A percentile compares a stretch with the other conserved stretches of the same genome.
These are phyloP conservation scores for Paraphoma sp. DNA, from an alignment of 2,329 filamentous ascomycete species.

Conservation along the genomic window DNA sequence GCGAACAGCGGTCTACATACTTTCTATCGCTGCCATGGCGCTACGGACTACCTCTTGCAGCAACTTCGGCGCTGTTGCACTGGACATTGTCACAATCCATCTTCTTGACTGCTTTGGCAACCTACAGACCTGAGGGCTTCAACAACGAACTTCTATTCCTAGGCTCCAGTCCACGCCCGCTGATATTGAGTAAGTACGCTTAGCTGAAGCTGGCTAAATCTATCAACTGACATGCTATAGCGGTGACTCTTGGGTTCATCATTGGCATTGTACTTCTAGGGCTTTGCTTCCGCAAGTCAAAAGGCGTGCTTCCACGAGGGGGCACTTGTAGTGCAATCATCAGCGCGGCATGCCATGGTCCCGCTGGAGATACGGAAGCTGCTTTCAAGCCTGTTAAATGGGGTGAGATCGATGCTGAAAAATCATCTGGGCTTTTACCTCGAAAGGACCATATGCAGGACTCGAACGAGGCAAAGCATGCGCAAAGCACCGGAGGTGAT, in stretches of 20 bases:
- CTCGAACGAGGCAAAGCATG: neutral
- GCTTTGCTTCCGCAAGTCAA: slow-evolving; percentile 3
- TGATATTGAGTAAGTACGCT: neutral
- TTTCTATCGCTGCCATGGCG: slow-evolving; percentile 7
- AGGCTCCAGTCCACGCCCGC: neutral
- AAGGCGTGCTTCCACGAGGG: slow-evolving; percentile 3
- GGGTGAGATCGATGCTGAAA: neutral
- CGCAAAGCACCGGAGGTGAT: neutral
- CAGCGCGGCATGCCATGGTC: slow-evolving; percentile 11
- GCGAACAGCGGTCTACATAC: slow-evolving; percentile 7
- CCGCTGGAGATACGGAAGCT: neutral
- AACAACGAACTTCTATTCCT: slow-evolving; percentile 1
- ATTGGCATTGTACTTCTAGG: neutral
- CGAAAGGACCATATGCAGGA: neutral
- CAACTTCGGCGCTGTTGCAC: slow-evolving; percentile 1
- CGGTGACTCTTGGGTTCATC: neutral
- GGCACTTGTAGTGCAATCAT: slow-evolving; percentile 7
- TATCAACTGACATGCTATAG: neutral
- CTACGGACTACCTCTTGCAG: slow-evolving; percentile 3
- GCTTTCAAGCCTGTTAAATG: neutral
- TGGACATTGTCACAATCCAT: neutral
- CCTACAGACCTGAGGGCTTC: neutral
- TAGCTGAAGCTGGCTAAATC: neutral
- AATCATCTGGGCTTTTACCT: neutral
- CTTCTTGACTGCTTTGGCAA: neutral